phyloP scores from a whole-genome alignment of 192 early-diverging fungal genomes.

The Coemansia sp. region DNA sequence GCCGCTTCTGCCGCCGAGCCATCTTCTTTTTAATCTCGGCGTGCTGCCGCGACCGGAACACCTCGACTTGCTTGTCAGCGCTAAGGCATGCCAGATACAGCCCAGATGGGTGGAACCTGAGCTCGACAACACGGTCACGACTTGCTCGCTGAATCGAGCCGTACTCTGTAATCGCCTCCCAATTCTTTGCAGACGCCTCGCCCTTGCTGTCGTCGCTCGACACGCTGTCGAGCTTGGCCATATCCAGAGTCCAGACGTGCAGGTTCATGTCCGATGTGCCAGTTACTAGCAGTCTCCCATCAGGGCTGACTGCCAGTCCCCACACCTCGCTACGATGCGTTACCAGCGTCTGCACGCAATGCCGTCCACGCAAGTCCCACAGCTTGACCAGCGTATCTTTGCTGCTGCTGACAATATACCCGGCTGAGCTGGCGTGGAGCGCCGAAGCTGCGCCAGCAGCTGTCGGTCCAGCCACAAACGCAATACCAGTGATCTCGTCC shows the following conservation, averaged over 20 bases:
- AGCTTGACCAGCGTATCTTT: conserved; percentile 96
- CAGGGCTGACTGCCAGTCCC: conserved; percentile 72
- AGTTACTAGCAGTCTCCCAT: conserved; percentile 72
- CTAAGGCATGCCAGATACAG: conserved; percentile 78
- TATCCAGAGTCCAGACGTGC: conserved; percentile 85
- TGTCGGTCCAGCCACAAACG: conserved; percentile 29
- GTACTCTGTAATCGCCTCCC: conserved; percentile 70
- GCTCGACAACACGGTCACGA: conserved; percentile 75
- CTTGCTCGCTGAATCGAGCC: conserved; percentile 79
- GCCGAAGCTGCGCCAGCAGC: conserved; percentile 26
- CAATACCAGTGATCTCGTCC: conserved; percentile 80
- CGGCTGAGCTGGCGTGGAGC: conserved; percentile 57
- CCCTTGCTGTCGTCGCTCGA: conserved; percentile 21
- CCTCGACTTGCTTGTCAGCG: conserved; percentile 78
- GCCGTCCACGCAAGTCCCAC: conserved; percentile 93
- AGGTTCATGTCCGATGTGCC: conserved; percentile 84
- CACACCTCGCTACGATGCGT: conserved; percentile 94
- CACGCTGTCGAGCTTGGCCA: conserved; percentile 23
- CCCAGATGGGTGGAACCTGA: conserved; percentile 79
- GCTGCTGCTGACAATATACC: conserved; percentile 82
- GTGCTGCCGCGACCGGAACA: conserved; percentile 75
- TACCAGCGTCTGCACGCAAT: conserved; percentile 92
- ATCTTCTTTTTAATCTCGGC: conserved; percentile 86
- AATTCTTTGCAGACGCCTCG: conserved; percentile 20
- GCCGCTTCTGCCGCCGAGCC: conserved; percentile 73